Evolutionary conservation across 2,329 filamentous ascomycete genomes (phyloP), one percentile per base, ranked within the genome.

Genomic region (Didymosphaeria variabile): DNA sequence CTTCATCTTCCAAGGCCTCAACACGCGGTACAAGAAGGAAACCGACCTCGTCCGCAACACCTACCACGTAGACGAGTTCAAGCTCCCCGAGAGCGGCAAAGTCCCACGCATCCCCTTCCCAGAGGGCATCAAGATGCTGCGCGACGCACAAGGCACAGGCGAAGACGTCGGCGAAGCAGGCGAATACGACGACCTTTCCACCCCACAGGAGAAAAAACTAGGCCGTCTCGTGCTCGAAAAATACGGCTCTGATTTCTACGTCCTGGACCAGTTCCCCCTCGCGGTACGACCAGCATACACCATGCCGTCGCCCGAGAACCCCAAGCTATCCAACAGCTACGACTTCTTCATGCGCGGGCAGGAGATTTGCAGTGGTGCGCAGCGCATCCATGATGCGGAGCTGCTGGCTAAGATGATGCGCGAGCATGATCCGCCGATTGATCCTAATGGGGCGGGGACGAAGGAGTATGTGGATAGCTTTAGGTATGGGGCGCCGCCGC

Each of bases 201-300:
- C 91, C 0, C 89, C 91, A 0, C 90, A 94, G 74, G 92, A 95
- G 79, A 94, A 94, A 81, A 91, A 90, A n/a, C 89, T 98, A 9
- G 95, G 95, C 60, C 89, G 88, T 29, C 85, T 98, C 51, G 88
- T 98, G 67, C 90, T 92, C 59, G 86, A 92, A 71, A 97, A 97
- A 82, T 97, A 91, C 85, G 87, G 91, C 76, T 95, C 93, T 62
- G 95, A 99, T 82, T 98, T 98, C 83, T 98, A 97, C 82, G 90
- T 96, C 23, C 87, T 99, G 64, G 94, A 98, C 84, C 95, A 98
- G 81, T 99, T 97, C 85, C 95, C 95, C 47, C 89, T 95, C 79
- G 84, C 85, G 40, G 92, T 95, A 21, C 88, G 95, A 32, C 94
- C 94, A 5, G 97, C 97, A 81, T 98, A 97, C 81, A 93, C 94